These are phyloP conservation scores for Beauveria varroae DNA, from an alignment of 2,329 filamentous ascomycete genomes.

Conservation along the genomic window DNA sequence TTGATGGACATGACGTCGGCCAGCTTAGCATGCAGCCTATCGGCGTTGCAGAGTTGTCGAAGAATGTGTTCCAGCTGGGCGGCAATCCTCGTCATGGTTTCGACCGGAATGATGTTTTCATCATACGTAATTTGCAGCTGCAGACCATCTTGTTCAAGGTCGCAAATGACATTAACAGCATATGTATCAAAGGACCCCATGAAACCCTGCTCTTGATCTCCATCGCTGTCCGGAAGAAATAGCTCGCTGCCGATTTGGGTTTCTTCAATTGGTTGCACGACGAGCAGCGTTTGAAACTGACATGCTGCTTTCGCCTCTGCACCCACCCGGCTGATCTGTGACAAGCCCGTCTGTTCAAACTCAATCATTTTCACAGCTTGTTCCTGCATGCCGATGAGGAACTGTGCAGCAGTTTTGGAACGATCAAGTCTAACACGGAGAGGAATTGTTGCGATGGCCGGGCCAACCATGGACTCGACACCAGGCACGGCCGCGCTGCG, in stretches of 20 bases:
- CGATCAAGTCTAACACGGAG: conserved; percentile 8
- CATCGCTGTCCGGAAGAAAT: conserved; percentile 1
- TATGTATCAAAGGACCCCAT: conserved; percentile 3
- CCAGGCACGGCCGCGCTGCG: conserved; percentile 11
- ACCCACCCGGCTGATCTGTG: conserved; percentile 11
- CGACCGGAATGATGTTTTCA: not conserved
- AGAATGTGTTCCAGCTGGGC: conserved; percentile 7
- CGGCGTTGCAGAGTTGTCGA: conserved; percentile 7
- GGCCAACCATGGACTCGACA: conserved; percentile 12
- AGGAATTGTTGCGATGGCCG: conserved; percentile 20
- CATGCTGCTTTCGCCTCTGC: conserved; percentile 12
- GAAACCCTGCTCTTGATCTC: not conserved
- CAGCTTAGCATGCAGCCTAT: not conserved
- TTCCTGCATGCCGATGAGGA: conserved; percentile 15
- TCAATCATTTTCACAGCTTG: conserved; percentile 8
- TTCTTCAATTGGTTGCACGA: conserved; percentile 9
- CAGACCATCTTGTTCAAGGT: not conserved
- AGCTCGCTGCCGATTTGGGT: not conserved
- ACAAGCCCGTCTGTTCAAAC: conserved; percentile 13
- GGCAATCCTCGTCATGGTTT: not conserved
- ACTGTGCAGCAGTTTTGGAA: conserved; percentile 9
- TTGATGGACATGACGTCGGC: not conserved
- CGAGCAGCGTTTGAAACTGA: conserved; percentile 18
- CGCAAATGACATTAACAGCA: not conserved
- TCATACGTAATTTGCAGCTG: not conserved